Percentiles rank a stretch among this genome's conserved stretches.
Conservation (phyloP, 495 filamentous ascomycete genomes). For the Thermothielavioides terrestris region DNA sequence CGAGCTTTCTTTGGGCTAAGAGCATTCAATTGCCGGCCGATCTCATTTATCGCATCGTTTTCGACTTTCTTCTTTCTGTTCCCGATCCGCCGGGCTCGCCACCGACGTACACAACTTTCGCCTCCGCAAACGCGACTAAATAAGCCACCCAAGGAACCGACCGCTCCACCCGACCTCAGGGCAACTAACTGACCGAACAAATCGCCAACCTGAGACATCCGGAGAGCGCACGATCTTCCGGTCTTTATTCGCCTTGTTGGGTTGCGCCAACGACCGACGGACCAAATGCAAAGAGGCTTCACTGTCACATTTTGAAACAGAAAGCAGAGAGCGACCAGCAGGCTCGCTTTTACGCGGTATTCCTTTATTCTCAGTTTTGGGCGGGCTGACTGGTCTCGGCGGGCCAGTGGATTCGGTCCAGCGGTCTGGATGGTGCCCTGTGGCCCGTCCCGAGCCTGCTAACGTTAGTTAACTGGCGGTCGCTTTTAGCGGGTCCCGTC, state of each 20-base stretch:
- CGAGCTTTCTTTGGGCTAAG: not conserved
- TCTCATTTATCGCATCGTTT: slow-evolving; percentile 3
- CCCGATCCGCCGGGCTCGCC: not conserved
- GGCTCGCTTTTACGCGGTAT: not conserved
- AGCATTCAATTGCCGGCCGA: slow-evolving; percentile 4
- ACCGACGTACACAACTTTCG: not conserved
- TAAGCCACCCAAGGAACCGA: too few relatives aligned
- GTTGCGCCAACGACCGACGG: not conserved
- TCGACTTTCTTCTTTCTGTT: not conserved
- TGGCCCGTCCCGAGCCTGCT: slow-evolving; percentile 4
- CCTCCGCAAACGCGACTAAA: not conserved
- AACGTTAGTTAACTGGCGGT: not conserved
- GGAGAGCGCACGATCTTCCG: not conserved
- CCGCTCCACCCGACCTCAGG: too few relatives aligned
- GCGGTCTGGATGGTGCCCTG: not conserved
- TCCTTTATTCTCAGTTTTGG: not conserved
- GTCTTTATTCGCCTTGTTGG: not conserved
- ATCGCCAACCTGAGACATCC: not conserved
- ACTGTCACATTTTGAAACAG: too few relatives aligned
- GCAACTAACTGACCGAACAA: too few relatives aligned
- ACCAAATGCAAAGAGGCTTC: too few relatives aligned
- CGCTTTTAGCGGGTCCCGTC: slow-evolving; percentile 3
- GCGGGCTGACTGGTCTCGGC: too few relatives aligned
- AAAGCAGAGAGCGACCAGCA: not conserved
- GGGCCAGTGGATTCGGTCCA: not conserved